A percentile compares a stretch with the other conserved stretches of the same genome.
These are phyloP conservation scores for Apiotrichum akiyoshidainum DNA, from an alignment of 1,284 basidiomycete species.

Conservation along the genomic window DNA sequence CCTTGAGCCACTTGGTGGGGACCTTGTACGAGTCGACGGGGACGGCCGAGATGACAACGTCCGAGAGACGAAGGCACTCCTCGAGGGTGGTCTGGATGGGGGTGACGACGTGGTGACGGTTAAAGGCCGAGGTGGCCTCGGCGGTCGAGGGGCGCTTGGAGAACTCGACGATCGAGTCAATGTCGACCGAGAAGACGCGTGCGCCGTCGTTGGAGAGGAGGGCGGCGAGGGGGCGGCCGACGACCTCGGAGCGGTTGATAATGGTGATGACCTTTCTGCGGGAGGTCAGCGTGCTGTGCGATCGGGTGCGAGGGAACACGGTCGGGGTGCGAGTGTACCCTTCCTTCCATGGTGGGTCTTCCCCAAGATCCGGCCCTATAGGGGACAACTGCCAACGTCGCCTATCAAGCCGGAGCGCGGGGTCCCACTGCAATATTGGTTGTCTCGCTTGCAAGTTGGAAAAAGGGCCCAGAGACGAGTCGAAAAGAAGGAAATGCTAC, in stretches of 20 bases:
- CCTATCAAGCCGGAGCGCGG: slow-evolving; percentile 2
- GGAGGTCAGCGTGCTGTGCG: neutral
- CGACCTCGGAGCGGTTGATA: slow-evolving; percentile 63
- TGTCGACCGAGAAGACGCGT: slow-evolving; percentile 84
- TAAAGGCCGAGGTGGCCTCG: slow-evolving; percentile 55
- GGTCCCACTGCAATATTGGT: neutral
- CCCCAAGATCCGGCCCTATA: neutral
- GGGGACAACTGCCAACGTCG: neutral
- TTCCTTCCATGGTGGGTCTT: neutral
- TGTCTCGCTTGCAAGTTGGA: too few species aligned
- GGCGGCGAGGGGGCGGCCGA: slow-evolving; percentile 85
- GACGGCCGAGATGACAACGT: slow-evolving; percentile 88
- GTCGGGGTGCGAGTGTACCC: neutral
- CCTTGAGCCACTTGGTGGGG: slow-evolving; percentile 81
- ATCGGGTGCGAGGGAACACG: neutral
- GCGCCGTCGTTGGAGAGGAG: slow-evolving; percentile 90
- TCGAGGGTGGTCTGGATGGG: slow-evolving; percentile 65
- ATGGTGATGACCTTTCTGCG: slow-evolving; percentile 32
- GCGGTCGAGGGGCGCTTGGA: slow-evolving; percentile 69
- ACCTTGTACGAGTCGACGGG: slow-evolving; percentile 85
- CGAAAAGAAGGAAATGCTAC: slow-evolving; percentile 3
- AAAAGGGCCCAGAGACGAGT: neutral
- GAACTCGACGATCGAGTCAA: slow-evolving; percentile 74
- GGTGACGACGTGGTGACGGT: slow-evolving; percentile 79
- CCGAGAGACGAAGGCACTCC: slow-evolving; percentile 73